phyloP scores from a whole-genome alignment of 208 protist genomes.

The Acanthamoeba sp. region DNA sequence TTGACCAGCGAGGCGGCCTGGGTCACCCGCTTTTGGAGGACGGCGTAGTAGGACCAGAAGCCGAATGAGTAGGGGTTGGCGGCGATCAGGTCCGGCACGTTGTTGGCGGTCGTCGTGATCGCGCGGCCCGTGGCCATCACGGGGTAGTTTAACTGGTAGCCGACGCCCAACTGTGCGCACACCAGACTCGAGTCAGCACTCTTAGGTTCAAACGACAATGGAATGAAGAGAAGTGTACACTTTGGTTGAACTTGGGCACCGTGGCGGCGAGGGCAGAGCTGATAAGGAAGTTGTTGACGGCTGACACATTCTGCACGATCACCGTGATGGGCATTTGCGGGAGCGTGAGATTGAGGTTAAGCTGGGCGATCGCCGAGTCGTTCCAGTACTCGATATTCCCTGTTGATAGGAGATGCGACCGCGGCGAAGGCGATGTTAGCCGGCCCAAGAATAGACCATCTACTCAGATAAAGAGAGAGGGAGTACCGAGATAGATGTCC shows the following conservation, averaged over 20 bases:
- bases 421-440: too few species aligned
- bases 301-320: background rate
- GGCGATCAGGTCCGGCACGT: background rate
- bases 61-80: background rate
- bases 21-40: background rate
- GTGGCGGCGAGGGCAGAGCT: background rate
- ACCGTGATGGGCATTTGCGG: background rate
- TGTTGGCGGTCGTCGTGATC: background rate
- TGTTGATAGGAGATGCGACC: too few species aligned
- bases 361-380: conserved; percentile 15
- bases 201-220: too few species aligned
- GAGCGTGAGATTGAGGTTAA: background rate
- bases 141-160: background rate
- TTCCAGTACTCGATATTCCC: conserved; percentile 3
- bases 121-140: background rate
- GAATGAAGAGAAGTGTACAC: too few species aligned
- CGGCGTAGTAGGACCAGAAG: background rate
- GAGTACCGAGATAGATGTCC: background rate
- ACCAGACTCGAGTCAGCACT: too few species aligned
- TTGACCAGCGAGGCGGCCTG: background rate
- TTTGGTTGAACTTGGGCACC: background rate
- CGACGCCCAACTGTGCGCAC: background rate
- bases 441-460: too few species aligned
- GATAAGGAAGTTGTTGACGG: background rate
- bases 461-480: too few species aligned